phyloP scores from a whole-genome alignment of 371 early-diverging fungal species.

The Syncephalis fuscata region DNA sequence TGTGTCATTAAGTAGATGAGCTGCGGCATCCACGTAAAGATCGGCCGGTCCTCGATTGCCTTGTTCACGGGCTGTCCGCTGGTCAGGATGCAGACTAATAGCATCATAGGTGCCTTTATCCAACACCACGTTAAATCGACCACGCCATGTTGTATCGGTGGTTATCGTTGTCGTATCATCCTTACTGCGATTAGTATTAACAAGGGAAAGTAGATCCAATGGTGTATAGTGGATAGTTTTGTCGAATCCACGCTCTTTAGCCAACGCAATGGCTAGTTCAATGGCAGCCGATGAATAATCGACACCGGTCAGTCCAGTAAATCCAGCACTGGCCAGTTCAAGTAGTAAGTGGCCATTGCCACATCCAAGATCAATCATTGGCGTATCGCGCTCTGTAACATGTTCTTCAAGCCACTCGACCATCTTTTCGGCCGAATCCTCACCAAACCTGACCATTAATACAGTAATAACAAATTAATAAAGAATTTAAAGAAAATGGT shows the following conservation, averaged over 20 bases:
- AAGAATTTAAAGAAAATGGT: not conserved
- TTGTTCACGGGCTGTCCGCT: conserved; percentile 16
- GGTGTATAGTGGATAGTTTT: conserved; percentile 26
- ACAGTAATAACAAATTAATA: not conserved
- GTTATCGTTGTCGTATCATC: too few relatives aligned
- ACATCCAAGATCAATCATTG: conserved; percentile 73
- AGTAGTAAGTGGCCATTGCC: conserved; percentile 85
- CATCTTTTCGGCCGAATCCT: conserved; percentile 65
- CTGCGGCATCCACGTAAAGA: conserved; percentile 16
- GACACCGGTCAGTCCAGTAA: conserved; percentile 53
- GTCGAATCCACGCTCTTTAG: conserved; percentile 20
- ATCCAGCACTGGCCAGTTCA: conserved; percentile 46
- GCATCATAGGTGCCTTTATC: conserved; percentile 94
- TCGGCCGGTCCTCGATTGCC: conserved; percentile 13
- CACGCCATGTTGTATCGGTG: conserved; percentile 12
- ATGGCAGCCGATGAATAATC: conserved; percentile 74
- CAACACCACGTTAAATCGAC: conserved; percentile 39
- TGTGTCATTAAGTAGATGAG: conserved; percentile 1
- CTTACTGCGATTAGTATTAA: conserved; percentile 4
- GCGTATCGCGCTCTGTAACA: conserved; percentile 15
- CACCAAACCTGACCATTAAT: conserved; percentile 48
- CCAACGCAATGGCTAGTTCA: conserved; percentile 32
- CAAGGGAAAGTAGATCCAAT: conserved; percentile 37
- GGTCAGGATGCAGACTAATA: conserved; percentile 52
- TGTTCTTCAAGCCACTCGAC: conserved; percentile 55